Conservation (phyloP, 495 filamentous ascomycete genomes). For the Trichoderma orchidacearum region DNA sequence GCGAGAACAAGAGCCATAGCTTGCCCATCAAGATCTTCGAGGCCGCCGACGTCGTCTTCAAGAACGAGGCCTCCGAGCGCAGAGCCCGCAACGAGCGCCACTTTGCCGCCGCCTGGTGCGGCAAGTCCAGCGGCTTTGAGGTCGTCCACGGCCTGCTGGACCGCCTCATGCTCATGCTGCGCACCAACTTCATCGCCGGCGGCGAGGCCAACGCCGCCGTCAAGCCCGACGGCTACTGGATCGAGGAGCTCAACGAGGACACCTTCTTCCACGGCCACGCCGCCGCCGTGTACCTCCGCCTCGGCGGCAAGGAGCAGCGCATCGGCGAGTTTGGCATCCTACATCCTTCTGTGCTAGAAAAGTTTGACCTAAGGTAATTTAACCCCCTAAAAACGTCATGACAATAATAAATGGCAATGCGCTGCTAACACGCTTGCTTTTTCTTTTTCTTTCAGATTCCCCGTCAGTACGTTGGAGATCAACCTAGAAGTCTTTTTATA, state of each 20-base stretch:
- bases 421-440: conserved; percentile 11
- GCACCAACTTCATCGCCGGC: conserved; percentile 59
- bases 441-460: conserved; percentile 40
- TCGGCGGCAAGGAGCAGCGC: conserved; percentile 51
- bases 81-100: conserved; percentile 83
- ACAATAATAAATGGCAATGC: background rate
- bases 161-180: conserved; percentile 84
- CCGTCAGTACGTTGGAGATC: conserved; percentile 87
- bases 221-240: conserved; percentile 67
- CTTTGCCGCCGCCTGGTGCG: conserved; percentile 90
- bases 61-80: conserved; percentile 64
- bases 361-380: conserved; percentile 73
- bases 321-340: conserved; percentile 89
- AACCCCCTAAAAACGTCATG: background rate
- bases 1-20: conserved; percentile 83
- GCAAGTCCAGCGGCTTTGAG: conserved; percentile 93
- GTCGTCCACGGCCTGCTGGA: conserved; percentile 89
- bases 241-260: conserved; percentile 76
- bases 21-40: conserved; percentile 92
- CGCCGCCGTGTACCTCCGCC: conserved; percentile 61
- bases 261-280: conserved; percentile 88
- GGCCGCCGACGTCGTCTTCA: conserved; percentile 81
- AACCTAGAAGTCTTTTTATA: conserved; percentile 92
- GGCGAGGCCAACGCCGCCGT: conserved; percentile 52
- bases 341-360: conserved; percentile 83